Evolutionary conservation across 805 yeast genomes (phyloP).

Genomic region (Zygosaccharomyces lentus): DNA sequence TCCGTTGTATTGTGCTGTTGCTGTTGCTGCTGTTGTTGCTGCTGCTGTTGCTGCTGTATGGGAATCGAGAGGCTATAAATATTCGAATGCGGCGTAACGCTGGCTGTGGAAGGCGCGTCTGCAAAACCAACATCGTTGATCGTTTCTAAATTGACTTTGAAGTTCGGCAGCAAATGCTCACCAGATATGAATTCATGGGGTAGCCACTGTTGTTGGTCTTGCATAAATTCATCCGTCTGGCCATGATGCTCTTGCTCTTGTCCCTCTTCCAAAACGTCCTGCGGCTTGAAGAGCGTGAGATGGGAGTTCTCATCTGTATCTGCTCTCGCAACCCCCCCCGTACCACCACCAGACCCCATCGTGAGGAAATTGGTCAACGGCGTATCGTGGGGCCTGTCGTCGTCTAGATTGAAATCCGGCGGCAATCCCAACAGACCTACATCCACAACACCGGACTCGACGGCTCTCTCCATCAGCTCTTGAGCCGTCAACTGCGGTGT

Average conservation of each 20-base stretch:
- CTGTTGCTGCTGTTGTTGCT: background rate
- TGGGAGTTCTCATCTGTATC: slow-evolving; percentile 27
- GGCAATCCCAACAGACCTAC: slow-evolving; percentile 25
- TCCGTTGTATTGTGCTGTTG: background rate
- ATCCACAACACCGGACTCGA: slow-evolving; percentile 27
- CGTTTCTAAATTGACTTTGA: slow-evolving; percentile 44
- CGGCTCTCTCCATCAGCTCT: slow-evolving; percentile 38
- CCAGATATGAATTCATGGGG: slow-evolving; percentile 53
- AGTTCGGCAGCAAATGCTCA: slow-evolving; percentile 58
- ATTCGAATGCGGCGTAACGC: slow-evolving; percentile 5
- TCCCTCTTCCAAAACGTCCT: background rate
- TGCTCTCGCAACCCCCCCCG: slow-evolving; percentile 34
- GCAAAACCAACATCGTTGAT: slow-evolving; percentile 57
- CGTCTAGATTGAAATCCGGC: slow-evolving; percentile 25
- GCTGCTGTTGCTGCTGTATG: background rate
- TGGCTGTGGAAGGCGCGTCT: slow-evolving; percentile 9
- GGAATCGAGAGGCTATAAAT: slow-evolving; percentile 1
- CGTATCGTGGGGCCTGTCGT: slow-evolving; percentile 25
- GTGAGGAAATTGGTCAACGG: slow-evolving; percentile 41
- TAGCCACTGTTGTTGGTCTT: slow-evolving; percentile 46
- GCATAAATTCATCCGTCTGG: background rate
- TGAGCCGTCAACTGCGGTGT: slow-evolving; percentile 68
- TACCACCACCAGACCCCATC: slow-evolving; percentile 40
- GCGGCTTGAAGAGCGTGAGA: slow-evolving; percentile 31
- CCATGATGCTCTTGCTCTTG: slow-evolving; percentile 11